A percentile compares a stretch with the other conserved stretches of the same genome.
These are phyloP conservation scores for Mucor sp. DNA, from an alignment of 371 early-diverging fungal species.

Conservation along the genomic window DNA sequence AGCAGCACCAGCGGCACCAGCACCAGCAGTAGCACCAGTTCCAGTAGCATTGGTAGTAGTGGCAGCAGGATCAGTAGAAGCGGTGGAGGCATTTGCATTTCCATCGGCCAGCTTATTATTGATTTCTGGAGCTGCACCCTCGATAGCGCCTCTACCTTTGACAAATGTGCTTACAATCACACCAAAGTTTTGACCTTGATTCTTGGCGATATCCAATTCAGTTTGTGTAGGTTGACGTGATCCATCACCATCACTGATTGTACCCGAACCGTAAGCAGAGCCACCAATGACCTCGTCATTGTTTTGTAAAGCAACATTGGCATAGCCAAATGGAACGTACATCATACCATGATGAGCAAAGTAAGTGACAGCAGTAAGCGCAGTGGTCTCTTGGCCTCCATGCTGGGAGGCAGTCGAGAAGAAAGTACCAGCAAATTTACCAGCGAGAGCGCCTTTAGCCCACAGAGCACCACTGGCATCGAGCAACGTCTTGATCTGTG, in stretches of 20 bases:
- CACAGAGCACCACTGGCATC: constrained; percentile 80
- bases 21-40: not conserved
- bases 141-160: constrained; percentile 18
- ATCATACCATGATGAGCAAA: constrained; percentile 82
- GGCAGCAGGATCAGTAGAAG: not conserved
- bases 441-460: constrained; percentile 62
- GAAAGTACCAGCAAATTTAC: constrained; percentile 76
- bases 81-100: not conserved
- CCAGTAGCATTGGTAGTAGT: not conserved
- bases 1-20: not conserved
- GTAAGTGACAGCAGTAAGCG: constrained; percentile 65
- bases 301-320: constrained; percentile 37
- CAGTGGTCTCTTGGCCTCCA: constrained; percentile 79
- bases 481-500: constrained; percentile 72
- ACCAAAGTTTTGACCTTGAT: constrained; percentile 65
- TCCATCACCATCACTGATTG: constrained; percentile 69
- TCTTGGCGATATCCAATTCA: constrained; percentile 65
- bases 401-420: constrained; percentile 68
- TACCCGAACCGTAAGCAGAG: constrained; percentile 72
- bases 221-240: constrained; percentile 50
- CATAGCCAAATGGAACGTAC: constrained; percentile 78
- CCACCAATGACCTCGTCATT: constrained; percentile 63
- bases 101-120: not conserved
- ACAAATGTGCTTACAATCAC: constrained; percentile 32
- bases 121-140: constrained; percentile 51